Base-by-base conservation (phyloP, 2,329 filamentous ascomycete genomes). In the Cercospora nicotianae region DNA sequence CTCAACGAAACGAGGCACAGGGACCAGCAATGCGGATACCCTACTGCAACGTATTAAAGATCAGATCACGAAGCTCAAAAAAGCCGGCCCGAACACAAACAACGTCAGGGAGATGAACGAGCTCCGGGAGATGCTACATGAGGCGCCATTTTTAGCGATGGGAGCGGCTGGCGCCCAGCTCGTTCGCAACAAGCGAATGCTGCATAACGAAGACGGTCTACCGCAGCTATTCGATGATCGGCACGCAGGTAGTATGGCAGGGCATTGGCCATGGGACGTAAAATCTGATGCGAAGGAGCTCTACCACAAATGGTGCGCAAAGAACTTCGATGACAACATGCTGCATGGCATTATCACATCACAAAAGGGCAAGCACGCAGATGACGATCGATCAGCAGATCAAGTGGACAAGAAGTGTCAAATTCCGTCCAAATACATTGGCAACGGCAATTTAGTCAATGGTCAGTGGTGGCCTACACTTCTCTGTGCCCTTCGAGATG, bases 401-500 rank as follows among this genome's bases (percentile, higher is more conserved):
- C 65, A 51, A 10, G 58, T 79, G 18, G 68, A 75, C 7, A 60
- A 67, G 0, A 74, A 67, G 6, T 80, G 72, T 55, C 71, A 71
- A 28, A 31, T 67, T 0, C 66, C 63, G 1, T 72, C 78, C 3
- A 79, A 78, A 5, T 78, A 77, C 63, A 75, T 79, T 45, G 83
- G 83, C 2, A 73, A 81, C 10, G 79, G 79, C 2, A 59, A 78
- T 3, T 76, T 84, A 1, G 73, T 83, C 0, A 80, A 81, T 9
- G 83, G 83, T 0, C 81, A 83, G 31, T 89, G 87, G 86, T 88
- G 82, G 81, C 85, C 86, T 0, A 79, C 80, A 0, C 86, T 87
- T 68, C 76, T 85, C 0, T 82, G 80, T 9, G 81, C 84, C 0
- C 74, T 87, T 0, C 82, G 84, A 12, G 81, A 85, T 64, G 86